These are phyloP conservation scores for Phytophthora cryptogea DNA, from an alignment of 352 stramenopile genomes.

Conservation along the genomic window DNA sequence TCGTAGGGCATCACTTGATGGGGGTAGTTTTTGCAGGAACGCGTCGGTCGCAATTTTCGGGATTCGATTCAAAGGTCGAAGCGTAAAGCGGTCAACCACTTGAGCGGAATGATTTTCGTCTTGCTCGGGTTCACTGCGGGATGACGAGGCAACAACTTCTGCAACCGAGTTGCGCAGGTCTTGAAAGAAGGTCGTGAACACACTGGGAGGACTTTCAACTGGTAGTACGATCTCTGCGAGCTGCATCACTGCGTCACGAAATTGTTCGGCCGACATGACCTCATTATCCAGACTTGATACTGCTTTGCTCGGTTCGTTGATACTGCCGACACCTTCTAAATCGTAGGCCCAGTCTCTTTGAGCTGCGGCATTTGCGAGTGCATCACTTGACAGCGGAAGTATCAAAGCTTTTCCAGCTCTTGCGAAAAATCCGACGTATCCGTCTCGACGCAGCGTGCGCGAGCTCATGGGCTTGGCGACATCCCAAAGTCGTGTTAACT, in stretches of 20 bases:
- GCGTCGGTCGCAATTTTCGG: slow-evolving; percentile 51
- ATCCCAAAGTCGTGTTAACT: slow-evolving; percentile 63
- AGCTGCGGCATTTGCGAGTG: slow-evolving; percentile 43
- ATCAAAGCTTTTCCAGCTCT: slow-evolving; percentile 63
- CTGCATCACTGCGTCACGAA: slow-evolving; percentile 65
- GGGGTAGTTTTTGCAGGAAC: slow-evolving; percentile 63
- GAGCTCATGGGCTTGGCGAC: slow-evolving; percentile 48
- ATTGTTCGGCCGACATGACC: slow-evolving; percentile 47
- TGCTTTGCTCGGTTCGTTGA: slow-evolving; percentile 4
- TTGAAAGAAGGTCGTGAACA: slow-evolving; percentile 55
- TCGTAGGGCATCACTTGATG: slow-evolving; percentile 48
- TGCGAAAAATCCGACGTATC: slow-evolving; percentile 70
- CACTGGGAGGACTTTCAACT: slow-evolving; percentile 50
- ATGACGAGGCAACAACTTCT: slow-evolving; percentile 19
- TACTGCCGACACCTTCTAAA: slow-evolving; percentile 27
- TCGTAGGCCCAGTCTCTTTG: slow-evolving; percentile 79
- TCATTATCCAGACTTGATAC: slow-evolving; percentile 10
- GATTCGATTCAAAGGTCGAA: slow-evolving; percentile 49
- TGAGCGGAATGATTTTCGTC: slow-evolving; percentile 13
- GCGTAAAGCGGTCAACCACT: slow-evolving; percentile 18
- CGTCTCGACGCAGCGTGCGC: slow-evolving; percentile 23
- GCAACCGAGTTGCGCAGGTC: slow-evolving; percentile 63
- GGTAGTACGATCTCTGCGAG: slow-evolving; percentile 66
- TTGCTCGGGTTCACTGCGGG: slow-evolving; percentile 16
- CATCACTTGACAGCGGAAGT: slow-evolving; percentile 39